phyloP scores from a whole-genome alignment of 495 filamentous ascomycete species.

The Apodospora peruviana region DNA sequence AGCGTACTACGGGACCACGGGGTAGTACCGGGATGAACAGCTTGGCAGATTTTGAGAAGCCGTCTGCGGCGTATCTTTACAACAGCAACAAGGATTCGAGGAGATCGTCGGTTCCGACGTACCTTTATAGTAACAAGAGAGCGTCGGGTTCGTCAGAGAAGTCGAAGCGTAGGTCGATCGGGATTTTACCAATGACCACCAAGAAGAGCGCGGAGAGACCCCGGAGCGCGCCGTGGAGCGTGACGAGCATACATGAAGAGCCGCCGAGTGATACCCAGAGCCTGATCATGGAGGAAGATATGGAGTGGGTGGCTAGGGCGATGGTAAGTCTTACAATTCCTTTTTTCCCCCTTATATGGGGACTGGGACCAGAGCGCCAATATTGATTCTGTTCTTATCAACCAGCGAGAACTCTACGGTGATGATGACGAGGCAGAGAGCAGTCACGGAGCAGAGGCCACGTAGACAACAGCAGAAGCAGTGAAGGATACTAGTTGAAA shows the following conservation, averaged over 20 bases:
- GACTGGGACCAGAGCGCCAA: too few species aligned
- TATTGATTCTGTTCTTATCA: slow-evolving; percentile 4
- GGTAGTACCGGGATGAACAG: too few species aligned
- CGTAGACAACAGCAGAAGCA: too few species aligned
- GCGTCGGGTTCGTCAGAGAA: neutral
- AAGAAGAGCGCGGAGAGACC: too few species aligned
- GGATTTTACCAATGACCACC: too few species aligned
- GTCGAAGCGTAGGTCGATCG: too few species aligned
- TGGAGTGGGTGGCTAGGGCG: slow-evolving; percentile 24
- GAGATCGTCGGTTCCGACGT: neutral
- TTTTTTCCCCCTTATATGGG: neutral
- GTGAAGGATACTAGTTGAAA: too few species aligned
- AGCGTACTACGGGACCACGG: too few species aligned
- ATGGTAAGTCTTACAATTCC: slow-evolving; percentile 14
- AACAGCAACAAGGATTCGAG: too few species aligned
- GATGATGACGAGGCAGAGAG: slow-evolving; percentile 9
- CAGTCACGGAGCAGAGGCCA: too few species aligned
- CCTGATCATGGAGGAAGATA: slow-evolving; percentile 5
- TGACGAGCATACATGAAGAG: neutral
- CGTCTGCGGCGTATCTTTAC: too few species aligned
- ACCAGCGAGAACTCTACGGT: slow-evolving; percentile 19
- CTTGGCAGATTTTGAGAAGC: neutral
- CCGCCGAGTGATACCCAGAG: neutral
- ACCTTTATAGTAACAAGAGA: neutral
- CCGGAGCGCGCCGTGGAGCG: neutral